Conservation (phyloP, 441 rosid species). For the Gossypium aridum region DNA sequence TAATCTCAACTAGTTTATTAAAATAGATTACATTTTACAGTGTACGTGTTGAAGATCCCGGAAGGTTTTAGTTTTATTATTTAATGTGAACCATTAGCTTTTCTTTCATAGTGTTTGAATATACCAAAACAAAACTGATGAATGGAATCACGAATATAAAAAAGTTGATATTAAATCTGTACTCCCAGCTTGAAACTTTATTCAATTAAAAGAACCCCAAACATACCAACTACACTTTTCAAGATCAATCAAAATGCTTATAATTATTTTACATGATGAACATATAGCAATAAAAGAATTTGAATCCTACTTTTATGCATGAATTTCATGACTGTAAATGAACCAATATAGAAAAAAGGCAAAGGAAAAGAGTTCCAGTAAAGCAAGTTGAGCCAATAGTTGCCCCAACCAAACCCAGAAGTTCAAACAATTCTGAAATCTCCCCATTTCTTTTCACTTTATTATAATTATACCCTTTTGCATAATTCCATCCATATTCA, state of each 20-base stretch:
- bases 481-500: not conserved
- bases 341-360: slow-evolving; percentile 5
- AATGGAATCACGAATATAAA: too few relatives aligned
- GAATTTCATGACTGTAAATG: not conserved
- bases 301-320: not conserved
- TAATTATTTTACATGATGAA: not conserved
- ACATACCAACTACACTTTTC: not conserved
- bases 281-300: not conserved
- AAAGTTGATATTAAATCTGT: too few relatives aligned
- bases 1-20: too few relatives aligned
- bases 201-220: not conserved
- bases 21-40: too few relatives aligned
- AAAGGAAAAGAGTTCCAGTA: slow-evolving; percentile 10
- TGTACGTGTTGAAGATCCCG: too few relatives aligned
- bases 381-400: slow-evolving; percentile 12
- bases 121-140: too few relatives aligned
- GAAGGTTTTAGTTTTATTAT: too few relatives aligned
- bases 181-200: not conserved
- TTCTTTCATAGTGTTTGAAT: too few relatives aligned
- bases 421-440: not conserved
- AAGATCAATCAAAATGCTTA: not conserved
- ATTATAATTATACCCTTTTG: not conserved
- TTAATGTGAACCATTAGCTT: too few relatives aligned
- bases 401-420: slow-evolving; percentile 1
- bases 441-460: not conserved